Evolutionary conservation across 257 asterid genomes (phyloP), one percentile per base, ranked within the genome.

Genomic region (Capsicum rhomboideum): DNA sequence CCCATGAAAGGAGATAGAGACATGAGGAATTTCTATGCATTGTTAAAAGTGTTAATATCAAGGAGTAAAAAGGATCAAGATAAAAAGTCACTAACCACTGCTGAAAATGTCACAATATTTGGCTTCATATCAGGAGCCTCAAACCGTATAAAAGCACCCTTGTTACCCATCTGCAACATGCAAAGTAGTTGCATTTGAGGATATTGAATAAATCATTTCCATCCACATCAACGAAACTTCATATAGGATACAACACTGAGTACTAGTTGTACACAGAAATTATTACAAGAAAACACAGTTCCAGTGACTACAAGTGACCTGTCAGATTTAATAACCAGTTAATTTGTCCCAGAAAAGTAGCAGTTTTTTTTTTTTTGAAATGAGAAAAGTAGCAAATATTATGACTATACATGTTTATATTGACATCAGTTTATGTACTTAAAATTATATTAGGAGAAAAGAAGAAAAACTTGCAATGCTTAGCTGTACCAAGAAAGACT

Each of bases 121-220:
- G 99, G 99, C 90, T 92, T 94, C 91, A 97, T 64, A 67, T 90
- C 90, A 1, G 99, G 99, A 78, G 99, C 96, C 90, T 91, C 99
- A 59, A 97, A 97, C 6, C 94, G 97, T 89, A 97, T 97, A 83
- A 95, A 95, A 54, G 99, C 99, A 8, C 99, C 99, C 83, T 97
- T 95, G 93, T 97, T 97, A 78, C 99, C 99, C 99, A 95, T 97
- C 99, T 95, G 99, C 79, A 67, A 66, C 81, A 44, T 78, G 87
- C 46, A 84, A 78, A 69, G 85, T 37, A 83, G 6, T 78, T 82
- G 84, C 53, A 85, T 75, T 46, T 78, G 54, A 85, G 72, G 75
- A 64, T 34, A 58, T 56, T 28, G 12, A 61, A 42, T 9, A n/a
- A 81, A 21, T 9, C 23, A 81, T 61, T 28, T 50, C 63, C 20